Evolutionary conservation across 768 basidiomycete species (phyloP).

Genomic region (Lyophyllum decastes): DNA sequence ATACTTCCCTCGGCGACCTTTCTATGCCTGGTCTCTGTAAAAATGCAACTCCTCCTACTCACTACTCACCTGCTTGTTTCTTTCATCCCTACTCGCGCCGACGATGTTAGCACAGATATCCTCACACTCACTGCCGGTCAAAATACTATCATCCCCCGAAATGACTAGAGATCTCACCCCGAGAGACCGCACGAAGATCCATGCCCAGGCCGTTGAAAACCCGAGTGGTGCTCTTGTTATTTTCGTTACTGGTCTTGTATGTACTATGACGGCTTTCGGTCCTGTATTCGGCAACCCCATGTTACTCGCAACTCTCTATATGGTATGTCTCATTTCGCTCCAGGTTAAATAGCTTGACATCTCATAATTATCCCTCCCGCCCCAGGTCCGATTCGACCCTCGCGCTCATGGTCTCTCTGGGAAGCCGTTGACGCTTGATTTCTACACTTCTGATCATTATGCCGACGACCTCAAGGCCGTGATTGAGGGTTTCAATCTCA

Average conservation of each 20-base stretch:
- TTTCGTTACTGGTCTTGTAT: constrained; percentile 11
- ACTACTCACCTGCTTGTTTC: not conserved
- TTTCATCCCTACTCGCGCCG: not conserved
- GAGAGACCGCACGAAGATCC: constrained; percentile 7
- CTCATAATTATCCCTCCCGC: not conserved
- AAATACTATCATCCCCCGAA: not conserved
- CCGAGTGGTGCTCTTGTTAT: constrained; percentile 6
- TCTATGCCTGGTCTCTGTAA: not conserved
- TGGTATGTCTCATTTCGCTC: not conserved
- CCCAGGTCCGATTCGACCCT: constrained; percentile 32
- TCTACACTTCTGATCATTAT: constrained; percentile 26
- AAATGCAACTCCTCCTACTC: not conserved
- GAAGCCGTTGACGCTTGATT: constrained; percentile 27
- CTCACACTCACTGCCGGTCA: no score
- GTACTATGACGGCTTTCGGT: constrained; percentile 11
- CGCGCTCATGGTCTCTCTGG: constrained; percentile 36
- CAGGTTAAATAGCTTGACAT: not conserved
- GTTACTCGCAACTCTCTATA: constrained; percentile 1
- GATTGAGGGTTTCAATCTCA: constrained; percentile 25
- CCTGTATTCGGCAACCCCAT: constrained; percentile 7
- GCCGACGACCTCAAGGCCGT: constrained; percentile 35
- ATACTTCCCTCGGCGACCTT: not conserved
- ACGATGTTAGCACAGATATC: no score
- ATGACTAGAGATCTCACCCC: not conserved
- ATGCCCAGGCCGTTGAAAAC: constrained; percentile 10